A percentile compares a stretch with the other conserved stretches of the same genome.
phyloP scores from a whole-genome alignment of 148 eudicot genomes.

The Vaccinium vitisidaea region DNA sequence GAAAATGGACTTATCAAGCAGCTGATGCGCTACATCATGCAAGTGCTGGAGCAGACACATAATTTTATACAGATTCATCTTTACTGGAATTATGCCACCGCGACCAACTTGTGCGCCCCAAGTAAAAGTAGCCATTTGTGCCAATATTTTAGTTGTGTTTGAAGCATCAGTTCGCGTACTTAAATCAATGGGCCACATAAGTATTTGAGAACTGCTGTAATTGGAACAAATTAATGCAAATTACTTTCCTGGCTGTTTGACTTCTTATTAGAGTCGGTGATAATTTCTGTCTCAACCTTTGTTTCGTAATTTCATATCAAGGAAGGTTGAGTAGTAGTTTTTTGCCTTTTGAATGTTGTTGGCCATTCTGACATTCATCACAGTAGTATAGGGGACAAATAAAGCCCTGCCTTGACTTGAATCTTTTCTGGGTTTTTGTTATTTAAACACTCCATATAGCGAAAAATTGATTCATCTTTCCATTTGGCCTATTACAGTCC shows the following conservation, averaged over 20 bases:
- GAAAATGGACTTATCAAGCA: neutral
- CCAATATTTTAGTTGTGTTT: neutral
- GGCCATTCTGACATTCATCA: neutral
- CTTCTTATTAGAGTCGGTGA: neutral
- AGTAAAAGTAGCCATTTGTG: neutral
- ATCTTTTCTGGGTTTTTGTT: neutral
- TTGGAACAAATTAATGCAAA: neutral
- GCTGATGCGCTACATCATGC: neutral
- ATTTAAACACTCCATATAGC: no score
- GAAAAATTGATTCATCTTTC: neutral
- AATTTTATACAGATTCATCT: neutral
- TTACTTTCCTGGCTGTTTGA: neutral
- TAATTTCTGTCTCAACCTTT: neutral
- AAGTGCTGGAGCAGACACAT: neutral
- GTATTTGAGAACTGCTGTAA: neutral
- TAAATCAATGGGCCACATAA: neutral
- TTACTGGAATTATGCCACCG: neutral
- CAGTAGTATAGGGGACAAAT: neutral
- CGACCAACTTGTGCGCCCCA: neutral
- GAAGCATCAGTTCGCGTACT: neutral
- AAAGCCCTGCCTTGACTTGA: neutral
- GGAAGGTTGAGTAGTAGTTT: neutral
- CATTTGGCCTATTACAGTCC: conserved; percentile 37
- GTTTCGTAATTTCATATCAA: neutral
- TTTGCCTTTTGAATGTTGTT: neutral